Base-by-base conservation (phyloP, 75 land plant species). In the Adiantum capillusveneris region DNA sequence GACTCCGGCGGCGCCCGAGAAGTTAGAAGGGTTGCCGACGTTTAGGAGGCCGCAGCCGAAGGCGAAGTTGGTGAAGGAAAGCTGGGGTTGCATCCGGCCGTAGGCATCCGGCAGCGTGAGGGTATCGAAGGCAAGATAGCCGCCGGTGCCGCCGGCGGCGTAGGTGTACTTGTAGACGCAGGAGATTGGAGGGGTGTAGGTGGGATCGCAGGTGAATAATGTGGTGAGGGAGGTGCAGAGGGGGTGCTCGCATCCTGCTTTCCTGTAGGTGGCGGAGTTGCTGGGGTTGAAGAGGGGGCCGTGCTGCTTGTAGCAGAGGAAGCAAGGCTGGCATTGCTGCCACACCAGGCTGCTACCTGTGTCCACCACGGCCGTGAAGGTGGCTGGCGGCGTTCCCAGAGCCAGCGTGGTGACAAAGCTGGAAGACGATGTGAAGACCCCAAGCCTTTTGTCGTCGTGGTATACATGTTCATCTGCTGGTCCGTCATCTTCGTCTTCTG, bases 301-400 rank as follows among this genome's bases (percentile, higher is more conserved):
- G 43, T 41, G 43, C 43, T 9, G 43, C 14, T 9, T 9, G 12
- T 41, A 9, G 43, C 9, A 9, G 43, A 41, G 43, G 43, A 41
- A 14, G 84, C 88, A 84, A 42, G 74, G 79, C 57, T 54, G 6
- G 73, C 84, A 80, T 9, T 86, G 84, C 29, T 70, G 62, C 88
- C 84, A 87, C 3, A 79, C 75, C n/a, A 67, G 69, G 59, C 80
- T 88, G 29, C 67, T 74, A 65, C 84, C 77, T 31, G 82, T 84
- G 70, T 87, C 92, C 7, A 80, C 65, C 5, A 73, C 78, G 64
- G 74, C 70, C 51, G 69, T 49, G 76, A 78, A 60, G 24, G 58
- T 18, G 66, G 80, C 78, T 9, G 74, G 60, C 7, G 92, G 92
- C 11, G 88, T 81, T 24, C 88, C 88, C n/a, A 87, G 19, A 28